Conservation (phyloP, 1,284 basidiomycete genomes). For the Ustilago bromivora region DNA sequence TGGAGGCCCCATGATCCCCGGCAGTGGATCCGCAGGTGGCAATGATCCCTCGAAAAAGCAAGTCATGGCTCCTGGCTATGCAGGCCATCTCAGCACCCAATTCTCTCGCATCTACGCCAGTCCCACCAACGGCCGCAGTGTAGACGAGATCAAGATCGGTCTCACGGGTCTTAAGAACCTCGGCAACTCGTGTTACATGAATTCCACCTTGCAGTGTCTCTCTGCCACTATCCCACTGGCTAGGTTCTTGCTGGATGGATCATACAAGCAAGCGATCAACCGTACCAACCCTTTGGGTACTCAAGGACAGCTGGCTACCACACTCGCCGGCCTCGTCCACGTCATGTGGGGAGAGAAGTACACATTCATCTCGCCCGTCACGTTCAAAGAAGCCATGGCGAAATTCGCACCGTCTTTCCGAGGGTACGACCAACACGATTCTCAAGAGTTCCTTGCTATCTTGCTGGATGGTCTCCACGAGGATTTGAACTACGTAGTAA, state of each 20-base stretch:
- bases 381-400: slow-evolving; percentile 80
- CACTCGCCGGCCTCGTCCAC: slow-evolving; percentile 85
- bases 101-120: slow-evolving; percentile 40
- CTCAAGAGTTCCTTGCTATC: slow-evolving; percentile 59
- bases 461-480: slow-evolving; percentile 59
- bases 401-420: slow-evolving; percentile 65
- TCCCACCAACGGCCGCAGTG: slow-evolving; percentile 31
- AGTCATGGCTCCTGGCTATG: slow-evolving; percentile 44
- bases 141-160: slow-evolving; percentile 62
- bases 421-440: slow-evolving; percentile 64
- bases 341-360: slow-evolving; percentile 90
- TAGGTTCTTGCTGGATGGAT: slow-evolving; percentile 72
- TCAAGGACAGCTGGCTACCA: slow-evolving; percentile 83
- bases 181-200: slow-evolving; percentile 70
- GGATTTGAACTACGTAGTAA: slow-evolving; percentile 57
- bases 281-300: slow-evolving; percentile 87
- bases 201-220: slow-evolving; percentile 68
- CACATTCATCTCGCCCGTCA: slow-evolving; percentile 83
- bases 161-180: slow-evolving; percentile 68
- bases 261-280: slow-evolving; percentile 90
- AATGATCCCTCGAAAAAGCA: slow-evolving; percentile 48
- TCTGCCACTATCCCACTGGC: slow-evolving; percentile 66
- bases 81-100: slow-evolving; percentile 37
- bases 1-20: slow-evolving; percentile 18
- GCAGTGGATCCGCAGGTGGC: slow-evolving; percentile 37